phyloP scores from a whole-genome alignment of 495 filamentous ascomycete species.

The Filosporella fistucella region DNA sequence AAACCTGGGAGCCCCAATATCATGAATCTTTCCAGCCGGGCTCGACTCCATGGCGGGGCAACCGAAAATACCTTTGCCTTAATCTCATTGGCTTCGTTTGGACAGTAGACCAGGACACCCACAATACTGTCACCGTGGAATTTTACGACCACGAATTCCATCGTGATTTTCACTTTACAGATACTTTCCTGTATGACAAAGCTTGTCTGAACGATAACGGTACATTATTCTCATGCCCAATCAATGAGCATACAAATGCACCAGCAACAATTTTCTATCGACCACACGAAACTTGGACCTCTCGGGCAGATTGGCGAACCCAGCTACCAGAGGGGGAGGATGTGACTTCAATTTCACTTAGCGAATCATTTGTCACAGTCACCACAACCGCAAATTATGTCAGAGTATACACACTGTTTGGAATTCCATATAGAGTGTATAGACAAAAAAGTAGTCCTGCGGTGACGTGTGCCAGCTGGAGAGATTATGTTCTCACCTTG shows the following conservation, averaged over 20 bases:
- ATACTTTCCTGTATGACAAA: conserved; percentile 91
- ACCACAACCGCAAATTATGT: conserved; percentile 83
- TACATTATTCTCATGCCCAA: conserved; percentile 78
- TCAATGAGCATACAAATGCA: conserved; percentile 54
- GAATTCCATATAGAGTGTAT: conserved; percentile 82
- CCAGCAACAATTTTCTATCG: conserved; percentile 91
- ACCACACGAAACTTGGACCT: conserved; percentile 95
- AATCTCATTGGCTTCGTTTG: conserved; percentile 93
- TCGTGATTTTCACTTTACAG: conserved; percentile 94
- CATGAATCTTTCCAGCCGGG: conserved; percentile 89
- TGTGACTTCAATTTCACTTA: conserved; percentile 82
- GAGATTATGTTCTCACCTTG: conserved; percentile 89
- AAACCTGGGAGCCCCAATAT: conserved; percentile 56
- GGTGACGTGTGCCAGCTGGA: conserved; percentile 87
- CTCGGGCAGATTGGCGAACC: conserved; percentile 85
- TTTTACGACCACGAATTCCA: conserved; percentile 93
- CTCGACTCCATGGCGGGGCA: conserved; percentile 92
- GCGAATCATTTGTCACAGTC: conserved; percentile 84
- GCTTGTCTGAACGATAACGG: conserved; percentile 85
- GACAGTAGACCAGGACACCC: conserved; percentile 93
- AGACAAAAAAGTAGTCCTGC: conserved; percentile 84
- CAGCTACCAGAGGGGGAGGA: conserved; percentile 75
- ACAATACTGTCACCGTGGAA: conserved; percentile 94
- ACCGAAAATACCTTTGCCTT: conserved; percentile 86
- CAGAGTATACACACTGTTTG: conserved; percentile 87